phyloP scores from a whole-genome alignment of 148 eudicot species.

The Fagopyrum homotropicum region DNA sequence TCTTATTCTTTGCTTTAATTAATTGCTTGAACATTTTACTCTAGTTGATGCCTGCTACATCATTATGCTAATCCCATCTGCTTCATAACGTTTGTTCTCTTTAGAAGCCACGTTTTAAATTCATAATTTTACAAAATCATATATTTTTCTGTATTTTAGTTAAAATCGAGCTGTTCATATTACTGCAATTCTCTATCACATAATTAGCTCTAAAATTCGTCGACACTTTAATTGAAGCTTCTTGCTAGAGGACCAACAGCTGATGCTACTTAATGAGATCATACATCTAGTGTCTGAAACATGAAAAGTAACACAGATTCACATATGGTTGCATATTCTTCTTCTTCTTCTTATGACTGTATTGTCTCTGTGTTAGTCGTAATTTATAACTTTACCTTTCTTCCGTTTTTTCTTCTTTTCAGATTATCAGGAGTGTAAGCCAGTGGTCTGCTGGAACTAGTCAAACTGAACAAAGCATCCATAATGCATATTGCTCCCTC shows the following conservation, averaged over 20 bases:
- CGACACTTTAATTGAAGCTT: too few species aligned
- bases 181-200: too few species aligned
- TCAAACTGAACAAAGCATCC: constrained; percentile 94
- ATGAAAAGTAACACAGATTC: too few species aligned
- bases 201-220: too few species aligned
- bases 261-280: too few species aligned
- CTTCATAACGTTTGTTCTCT: neutral
- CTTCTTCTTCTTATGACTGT: neutral
- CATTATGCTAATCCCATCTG: neutral
- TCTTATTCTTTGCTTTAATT: neutral
- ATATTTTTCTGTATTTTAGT: too few species aligned
- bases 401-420: constrained; percentile 13
- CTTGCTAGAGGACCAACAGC: too few species aligned
- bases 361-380: neutral
- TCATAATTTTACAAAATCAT: too few species aligned
- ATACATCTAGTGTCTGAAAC: too few species aligned
- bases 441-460: constrained; percentile 99
- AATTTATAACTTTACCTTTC: neutral
- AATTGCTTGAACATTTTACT: neutral
- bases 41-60: neutral
- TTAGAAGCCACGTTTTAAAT: too few species aligned
- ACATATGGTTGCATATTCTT: too few species aligned
- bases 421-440: constrained; percentile 94
- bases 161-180: too few species aligned
- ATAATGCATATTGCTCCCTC: constrained; percentile 87